These are phyloP conservation scores for Lanzia echinophila DNA, from an alignment of 2,329 filamentous ascomycete species.

Conservation along the genomic window DNA sequence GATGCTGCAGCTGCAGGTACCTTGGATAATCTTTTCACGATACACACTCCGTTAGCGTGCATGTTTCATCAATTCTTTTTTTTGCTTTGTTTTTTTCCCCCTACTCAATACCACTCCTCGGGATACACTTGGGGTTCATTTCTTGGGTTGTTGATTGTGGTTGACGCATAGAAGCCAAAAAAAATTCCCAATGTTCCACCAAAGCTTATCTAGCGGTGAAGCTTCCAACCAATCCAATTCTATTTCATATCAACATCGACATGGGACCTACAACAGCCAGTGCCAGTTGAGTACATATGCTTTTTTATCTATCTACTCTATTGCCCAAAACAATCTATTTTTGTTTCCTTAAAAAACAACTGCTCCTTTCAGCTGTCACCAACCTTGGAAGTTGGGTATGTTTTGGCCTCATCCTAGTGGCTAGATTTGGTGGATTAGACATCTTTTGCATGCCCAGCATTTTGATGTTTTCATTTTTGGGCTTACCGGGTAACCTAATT, in stretches of 20 bases:
- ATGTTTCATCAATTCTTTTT: neutral
- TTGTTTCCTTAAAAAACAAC: neutral
- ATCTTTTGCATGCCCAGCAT: neutral
- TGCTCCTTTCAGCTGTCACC: constrained; percentile 1
- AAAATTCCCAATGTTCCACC: neutral
- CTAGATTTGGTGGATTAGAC: neutral
- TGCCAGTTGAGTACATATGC: neutral
- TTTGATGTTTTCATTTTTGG: neutral
- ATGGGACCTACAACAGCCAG: neutral
- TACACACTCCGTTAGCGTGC: neutral
- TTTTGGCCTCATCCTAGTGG: constrained; percentile 1
- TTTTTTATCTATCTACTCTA: neutral
- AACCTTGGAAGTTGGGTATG: neutral
- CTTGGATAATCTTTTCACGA: neutral
- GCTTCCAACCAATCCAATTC: constrained; percentile 3
- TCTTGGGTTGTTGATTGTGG: too few relatives aligned
- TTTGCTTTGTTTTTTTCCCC: neutral
- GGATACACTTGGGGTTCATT: too few relatives aligned
- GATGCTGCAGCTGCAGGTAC: neutral
- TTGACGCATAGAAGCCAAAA: neutral
- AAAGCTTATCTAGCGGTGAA: constrained; percentile 11
- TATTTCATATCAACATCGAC: constrained; percentile 4
- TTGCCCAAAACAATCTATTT: too few relatives aligned
- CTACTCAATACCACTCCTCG: too few relatives aligned
- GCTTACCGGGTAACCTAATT: neutral